Conservation (phyloP, 305 asterid genomes). For the Striga hermonthica region DNA sequence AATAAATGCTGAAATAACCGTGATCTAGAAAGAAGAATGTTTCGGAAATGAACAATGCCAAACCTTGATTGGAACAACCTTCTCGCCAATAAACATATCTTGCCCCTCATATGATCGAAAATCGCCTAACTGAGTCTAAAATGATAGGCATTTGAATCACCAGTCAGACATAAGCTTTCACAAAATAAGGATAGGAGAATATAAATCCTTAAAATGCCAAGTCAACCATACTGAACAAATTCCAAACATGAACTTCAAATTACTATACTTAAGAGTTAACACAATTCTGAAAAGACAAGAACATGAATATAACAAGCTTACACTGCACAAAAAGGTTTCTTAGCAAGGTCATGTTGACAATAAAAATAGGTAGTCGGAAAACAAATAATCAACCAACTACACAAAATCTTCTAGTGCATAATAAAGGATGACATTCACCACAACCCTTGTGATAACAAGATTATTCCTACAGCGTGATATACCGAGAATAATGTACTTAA, state of each 20-base stretch:
- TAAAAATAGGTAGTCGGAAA: background rate
- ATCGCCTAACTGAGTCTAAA: slow-evolving; percentile 74
- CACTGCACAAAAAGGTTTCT: slow-evolving; percentile 3
- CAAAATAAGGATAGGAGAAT: slow-evolving; percentile 10
- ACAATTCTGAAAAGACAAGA: background rate
- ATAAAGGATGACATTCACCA: slow-evolving; percentile 16
- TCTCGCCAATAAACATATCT: slow-evolving; percentile 92
- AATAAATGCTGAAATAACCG: background rate
- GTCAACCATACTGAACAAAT: background rate
- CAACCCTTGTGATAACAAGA: slow-evolving; percentile 17
- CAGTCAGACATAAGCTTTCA: slow-evolving; percentile 24
- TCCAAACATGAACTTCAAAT: background rate
- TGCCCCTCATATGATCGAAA: slow-evolving; percentile 93
- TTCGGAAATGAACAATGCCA: slow-evolving; percentile 26
- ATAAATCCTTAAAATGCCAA: slow-evolving; percentile 17
- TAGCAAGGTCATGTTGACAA: background rate
- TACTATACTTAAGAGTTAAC: background rate
- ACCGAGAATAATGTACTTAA: slow-evolving; percentile 11
- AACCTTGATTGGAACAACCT: slow-evolving; percentile 93
- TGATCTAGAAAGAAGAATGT: slow-evolving; percentile 1
- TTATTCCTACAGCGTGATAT: background rate
- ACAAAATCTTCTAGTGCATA: background rate
- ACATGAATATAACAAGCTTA: slow-evolving; percentile 18
- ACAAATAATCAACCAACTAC: background rate
- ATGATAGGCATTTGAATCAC: slow-evolving; percentile 33